Evolutionary conservation across 768 basidiomycete genomes (phyloP).

Genomic region (Rhizopogon sp.): DNA sequence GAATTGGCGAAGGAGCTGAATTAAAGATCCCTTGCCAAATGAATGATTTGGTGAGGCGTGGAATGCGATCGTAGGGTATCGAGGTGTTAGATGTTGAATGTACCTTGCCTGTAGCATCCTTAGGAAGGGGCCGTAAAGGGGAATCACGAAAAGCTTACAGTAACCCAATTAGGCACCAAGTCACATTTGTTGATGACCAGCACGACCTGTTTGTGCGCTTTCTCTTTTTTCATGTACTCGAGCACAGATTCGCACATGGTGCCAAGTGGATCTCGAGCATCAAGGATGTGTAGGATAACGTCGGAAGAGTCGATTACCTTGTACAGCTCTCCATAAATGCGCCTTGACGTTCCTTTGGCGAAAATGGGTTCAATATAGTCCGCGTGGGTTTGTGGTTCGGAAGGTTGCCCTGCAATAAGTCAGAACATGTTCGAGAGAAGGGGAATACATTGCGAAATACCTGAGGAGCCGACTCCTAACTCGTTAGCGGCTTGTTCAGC

Average conservation of each 20-base stretch:
- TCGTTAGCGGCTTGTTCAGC: slow-evolving; percentile 40
- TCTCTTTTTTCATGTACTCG: slow-evolving; percentile 92
- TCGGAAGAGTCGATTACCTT: slow-evolving; percentile 99
- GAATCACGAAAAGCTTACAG: slow-evolving; percentile 49
- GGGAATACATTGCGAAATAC: slow-evolving; percentile 22
- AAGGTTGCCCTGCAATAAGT: neutral
- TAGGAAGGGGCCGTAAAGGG: neutral
- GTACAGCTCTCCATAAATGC: slow-evolving; percentile 97
- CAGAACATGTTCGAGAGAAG: neutral
- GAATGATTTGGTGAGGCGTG: slow-evolving; percentile 99
- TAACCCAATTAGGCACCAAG: slow-evolving; percentile 97
- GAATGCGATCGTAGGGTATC: slow-evolving; percentile 95
- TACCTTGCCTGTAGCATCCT: slow-evolving; percentile 70
- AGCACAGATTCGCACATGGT: slow-evolving; percentile 94
- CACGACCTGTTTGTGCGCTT: slow-evolving; percentile 95
- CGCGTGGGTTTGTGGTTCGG: slow-evolving; percentile 51
- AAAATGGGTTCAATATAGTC: slow-evolving; percentile 89
- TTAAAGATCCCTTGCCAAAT: slow-evolving; percentile 97
- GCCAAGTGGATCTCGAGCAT: slow-evolving; percentile 93
- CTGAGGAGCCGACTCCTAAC: slow-evolving; percentile 38
- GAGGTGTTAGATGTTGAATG: slow-evolving; percentile 90
- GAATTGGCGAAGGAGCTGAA: slow-evolving; percentile 95
- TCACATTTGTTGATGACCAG: slow-evolving; percentile 98
- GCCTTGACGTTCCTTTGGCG: slow-evolving; percentile 89
- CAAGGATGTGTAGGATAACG: slow-evolving; percentile 90